These are phyloP conservation scores for Kwoniella sp. DNA, from an alignment of 768 basidiomycete genomes.

Conservation along the genomic window DNA sequence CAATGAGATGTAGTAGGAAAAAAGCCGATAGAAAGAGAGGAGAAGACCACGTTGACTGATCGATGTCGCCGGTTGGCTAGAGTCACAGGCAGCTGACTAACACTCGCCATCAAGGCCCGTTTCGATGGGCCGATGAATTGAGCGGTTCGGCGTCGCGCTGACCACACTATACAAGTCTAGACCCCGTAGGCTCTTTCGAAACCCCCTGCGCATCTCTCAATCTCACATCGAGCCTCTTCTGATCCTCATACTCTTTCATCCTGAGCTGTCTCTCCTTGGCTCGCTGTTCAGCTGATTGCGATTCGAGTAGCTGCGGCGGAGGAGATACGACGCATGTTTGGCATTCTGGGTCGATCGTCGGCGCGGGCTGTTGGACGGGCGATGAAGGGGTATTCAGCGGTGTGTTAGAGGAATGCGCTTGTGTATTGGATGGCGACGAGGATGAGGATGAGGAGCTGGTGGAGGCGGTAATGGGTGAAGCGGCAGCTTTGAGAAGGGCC, in stretches of 20 bases:
- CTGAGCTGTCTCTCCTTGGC: constrained; percentile 36
- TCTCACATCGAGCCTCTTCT: constrained; percentile 40
- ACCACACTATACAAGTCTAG: constrained; percentile 9
- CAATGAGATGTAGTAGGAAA: not conserved
- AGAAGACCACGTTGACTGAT: no score
- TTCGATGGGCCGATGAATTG: no score
- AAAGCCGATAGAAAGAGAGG: no score
- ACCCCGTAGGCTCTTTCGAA: not conserved
- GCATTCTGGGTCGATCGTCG: constrained; percentile 45
- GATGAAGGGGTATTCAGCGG: constrained; percentile 32
- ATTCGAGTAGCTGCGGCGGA: constrained; percentile 42
- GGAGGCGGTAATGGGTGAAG: not conserved
- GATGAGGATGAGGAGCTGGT: constrained; percentile 1
- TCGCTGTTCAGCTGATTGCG: constrained; percentile 34
- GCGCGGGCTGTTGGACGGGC: constrained; percentile 36
- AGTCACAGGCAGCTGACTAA: no score
- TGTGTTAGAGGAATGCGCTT: constrained; percentile 15
- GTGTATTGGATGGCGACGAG: not conserved
- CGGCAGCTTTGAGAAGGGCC: constrained; percentile 57
- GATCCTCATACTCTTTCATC: constrained; percentile 46
- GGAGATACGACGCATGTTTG: constrained; percentile 43
- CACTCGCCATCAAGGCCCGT: no score
- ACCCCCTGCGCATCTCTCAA: constrained; percentile 45
- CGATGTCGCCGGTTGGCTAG: no score
- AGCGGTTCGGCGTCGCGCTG: no score